A percentile compares a stretch with the other conserved stretches of the same genome.
Conservation (phyloP, 2,329 filamentous ascomycete species). For the Sclerotinia glacialis region DNA sequence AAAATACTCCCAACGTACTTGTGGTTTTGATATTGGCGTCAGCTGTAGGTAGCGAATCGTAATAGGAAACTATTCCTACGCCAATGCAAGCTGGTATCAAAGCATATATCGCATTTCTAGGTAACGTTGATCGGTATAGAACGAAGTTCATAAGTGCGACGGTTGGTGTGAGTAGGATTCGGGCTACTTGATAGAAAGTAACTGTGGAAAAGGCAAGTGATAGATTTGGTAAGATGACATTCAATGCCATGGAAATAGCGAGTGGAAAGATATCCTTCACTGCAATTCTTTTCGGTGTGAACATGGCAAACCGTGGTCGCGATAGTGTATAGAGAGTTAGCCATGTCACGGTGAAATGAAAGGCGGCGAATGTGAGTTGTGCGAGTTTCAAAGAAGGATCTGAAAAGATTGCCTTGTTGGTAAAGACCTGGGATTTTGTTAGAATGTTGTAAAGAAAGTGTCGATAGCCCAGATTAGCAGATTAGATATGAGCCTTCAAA, state of each 20-base stretch:
- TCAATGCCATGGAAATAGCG: constrained; percentile 64
- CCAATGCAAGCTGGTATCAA: constrained; percentile 61
- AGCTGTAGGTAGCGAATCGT: constrained; percentile 55
- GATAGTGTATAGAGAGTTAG: constrained; percentile 61
- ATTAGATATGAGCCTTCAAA: not conserved
- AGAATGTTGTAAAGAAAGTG: not conserved
- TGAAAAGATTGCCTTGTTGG: constrained; percentile 68
- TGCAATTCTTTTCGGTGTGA: constrained; percentile 54
- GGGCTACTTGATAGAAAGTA: constrained; percentile 68
- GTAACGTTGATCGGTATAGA: constrained; percentile 57
- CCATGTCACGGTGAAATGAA: constrained; percentile 67
- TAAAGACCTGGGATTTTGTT: constrained; percentile 48
- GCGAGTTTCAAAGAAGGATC: constrained; percentile 58
- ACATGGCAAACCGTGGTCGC: constrained; percentile 56
- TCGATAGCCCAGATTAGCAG: too few species aligned
- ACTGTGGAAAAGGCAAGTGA: constrained; percentile 66
- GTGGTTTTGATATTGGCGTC: constrained; percentile 54
- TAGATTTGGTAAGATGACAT: constrained; percentile 67
- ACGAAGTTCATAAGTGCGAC: constrained; percentile 64
- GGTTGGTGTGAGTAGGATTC: constrained; percentile 63
- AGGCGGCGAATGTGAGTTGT: constrained; percentile 64
- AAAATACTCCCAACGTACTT: constrained; percentile 57
- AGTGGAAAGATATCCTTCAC: constrained; percentile 60
- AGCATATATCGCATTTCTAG: constrained; percentile 49
- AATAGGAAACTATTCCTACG: constrained; percentile 65